Evolutionary conservation across 768 basidiomycete genomes (phyloP).

Genomic region (Guyanaporus albipodus): DNA sequence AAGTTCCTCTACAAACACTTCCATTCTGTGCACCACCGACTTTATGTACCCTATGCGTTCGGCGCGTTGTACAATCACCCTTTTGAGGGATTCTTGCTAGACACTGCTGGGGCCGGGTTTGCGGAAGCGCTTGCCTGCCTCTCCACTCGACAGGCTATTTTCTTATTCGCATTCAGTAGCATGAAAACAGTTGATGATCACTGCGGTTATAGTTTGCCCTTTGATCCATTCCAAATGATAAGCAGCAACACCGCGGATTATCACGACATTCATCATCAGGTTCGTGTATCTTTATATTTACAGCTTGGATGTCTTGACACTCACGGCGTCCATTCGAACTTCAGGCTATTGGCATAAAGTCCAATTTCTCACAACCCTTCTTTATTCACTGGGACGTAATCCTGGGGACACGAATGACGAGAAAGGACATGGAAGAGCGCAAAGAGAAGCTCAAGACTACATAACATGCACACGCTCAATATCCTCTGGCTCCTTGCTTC

Average conservation of each 20-base stretch:
- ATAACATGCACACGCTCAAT: neutral
- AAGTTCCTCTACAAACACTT: constrained; percentile 87
- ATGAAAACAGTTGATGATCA: constrained; percentile 96
- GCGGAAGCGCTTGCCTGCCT: constrained; percentile 69
- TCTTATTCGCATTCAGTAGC: constrained; percentile 81
- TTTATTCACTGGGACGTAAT: constrained; percentile 92
- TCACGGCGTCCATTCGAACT: neutral
- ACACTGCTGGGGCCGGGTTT: constrained; percentile 73
- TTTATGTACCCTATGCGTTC: constrained; percentile 96
- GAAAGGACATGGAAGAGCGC: constrained; percentile 57
- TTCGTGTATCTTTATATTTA: constrained; percentile 30
- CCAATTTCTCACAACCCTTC: constrained; percentile 94
- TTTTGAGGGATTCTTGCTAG: constrained; percentile 88
- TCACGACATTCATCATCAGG: constrained; percentile 98
- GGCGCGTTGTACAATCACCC: constrained; percentile 98
- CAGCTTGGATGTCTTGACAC: neutral
- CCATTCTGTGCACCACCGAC: constrained; percentile 92
- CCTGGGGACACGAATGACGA: constrained; percentile 80
- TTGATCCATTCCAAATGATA: constrained; percentile 86
- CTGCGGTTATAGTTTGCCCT: constrained; percentile 86
- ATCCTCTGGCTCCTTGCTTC: neutral
- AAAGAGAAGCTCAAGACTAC: constrained; percentile 33
- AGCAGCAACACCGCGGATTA: constrained; percentile 92
- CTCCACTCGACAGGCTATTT: constrained; percentile 74
- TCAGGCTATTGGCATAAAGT: constrained; percentile 75